These are phyloP conservation scores for Cutaneotrichosporon sp. DNA, from an alignment of 1,284 basidiomycete species.

Conservation along the genomic window DNA sequence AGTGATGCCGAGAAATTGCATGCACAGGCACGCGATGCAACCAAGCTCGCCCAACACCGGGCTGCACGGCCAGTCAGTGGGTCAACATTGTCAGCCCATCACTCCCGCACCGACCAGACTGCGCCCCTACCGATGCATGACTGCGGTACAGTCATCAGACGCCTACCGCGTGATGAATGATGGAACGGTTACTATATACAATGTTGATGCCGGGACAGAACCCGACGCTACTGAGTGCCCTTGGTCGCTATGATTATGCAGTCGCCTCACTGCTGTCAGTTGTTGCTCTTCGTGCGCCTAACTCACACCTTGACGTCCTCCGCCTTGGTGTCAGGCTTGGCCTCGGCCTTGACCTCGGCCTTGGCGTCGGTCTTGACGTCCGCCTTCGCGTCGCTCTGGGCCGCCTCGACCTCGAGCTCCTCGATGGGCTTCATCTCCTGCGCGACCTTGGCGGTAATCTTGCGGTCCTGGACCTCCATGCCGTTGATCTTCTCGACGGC, in stretches of 20 bases:
- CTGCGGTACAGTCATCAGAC: background rate
- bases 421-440: slow-evolving; percentile 52
- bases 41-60: no score
- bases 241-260: background rate
- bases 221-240: background rate
- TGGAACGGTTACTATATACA: slow-evolving; percentile 11
- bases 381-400: slow-evolving; percentile 1
- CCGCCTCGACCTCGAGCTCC: slow-evolving; percentile 17
- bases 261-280: slow-evolving; percentile 2
- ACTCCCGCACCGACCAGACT: background rate
- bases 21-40: background rate
- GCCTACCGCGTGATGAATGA: slow-evolving; percentile 6
- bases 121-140: slow-evolving; percentile 6
- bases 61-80: no score
- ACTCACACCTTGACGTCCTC: slow-evolving; percentile 7
- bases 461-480: slow-evolving; percentile 75
- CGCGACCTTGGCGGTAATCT: slow-evolving; percentile 84
- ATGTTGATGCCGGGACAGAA: slow-evolving; percentile 6
- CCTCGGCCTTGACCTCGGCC: slow-evolving; percentile 1
- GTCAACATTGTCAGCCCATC: no score
- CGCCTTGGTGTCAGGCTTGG: no score
- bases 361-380: background rate
- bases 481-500: slow-evolving; percentile 76
- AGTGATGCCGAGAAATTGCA: background rate
- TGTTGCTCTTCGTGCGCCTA: background rate